Percentiles rank a stretch among this genome's conserved stretches.
These are phyloP conservation scores for Aspergillus aculeatus DNA, from an alignment of 2,329 filamentous ascomycete species.

Conservation along the genomic window DNA sequence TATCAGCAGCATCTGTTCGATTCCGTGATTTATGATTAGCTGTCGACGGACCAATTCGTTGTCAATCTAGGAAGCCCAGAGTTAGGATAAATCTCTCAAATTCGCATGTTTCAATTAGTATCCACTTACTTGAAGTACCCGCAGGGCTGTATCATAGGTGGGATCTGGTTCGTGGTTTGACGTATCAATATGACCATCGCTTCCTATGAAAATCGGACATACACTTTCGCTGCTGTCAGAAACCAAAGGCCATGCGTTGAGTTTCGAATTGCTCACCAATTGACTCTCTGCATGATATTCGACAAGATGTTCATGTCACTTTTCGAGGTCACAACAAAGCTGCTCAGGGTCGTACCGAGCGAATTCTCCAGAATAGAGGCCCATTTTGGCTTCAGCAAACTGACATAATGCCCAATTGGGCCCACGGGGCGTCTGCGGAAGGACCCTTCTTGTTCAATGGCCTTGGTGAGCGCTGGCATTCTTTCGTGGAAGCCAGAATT, in stretches of 20 bases:
- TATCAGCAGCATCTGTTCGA: conserved; percentile 83
- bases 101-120: background rate
- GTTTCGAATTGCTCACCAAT: conserved; percentile 45
- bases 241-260: background rate
- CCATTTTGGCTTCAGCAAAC: conserved; percentile 77
- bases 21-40: conserved; percentile 75
- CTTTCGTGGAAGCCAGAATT: conserved; percentile 64
- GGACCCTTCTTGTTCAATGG: conserved; percentile 66
- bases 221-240: conserved; percentile 38
- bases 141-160: conserved; percentile 72
- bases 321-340: conserved; percentile 79
- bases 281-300: conserved; percentile 60
- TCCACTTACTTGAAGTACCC: conserved; percentile 61
- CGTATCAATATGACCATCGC: conserved; percentile 55
- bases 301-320: conserved; percentile 70
- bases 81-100: conserved; percentile 19
- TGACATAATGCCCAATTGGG: conserved; percentile 76
- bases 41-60: conserved; percentile 74
- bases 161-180: conserved; percentile 70
- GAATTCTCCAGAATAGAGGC: conserved; percentile 75
- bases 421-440: conserved; percentile 76
- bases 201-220: conserved; percentile 65
- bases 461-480: conserved; percentile 63
- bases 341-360: conserved; percentile 67
- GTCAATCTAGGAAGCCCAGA: conserved; percentile 59